Base-by-base conservation (phyloP, 805 yeast genomes). In the Blastobotrys attinorum region DNA sequence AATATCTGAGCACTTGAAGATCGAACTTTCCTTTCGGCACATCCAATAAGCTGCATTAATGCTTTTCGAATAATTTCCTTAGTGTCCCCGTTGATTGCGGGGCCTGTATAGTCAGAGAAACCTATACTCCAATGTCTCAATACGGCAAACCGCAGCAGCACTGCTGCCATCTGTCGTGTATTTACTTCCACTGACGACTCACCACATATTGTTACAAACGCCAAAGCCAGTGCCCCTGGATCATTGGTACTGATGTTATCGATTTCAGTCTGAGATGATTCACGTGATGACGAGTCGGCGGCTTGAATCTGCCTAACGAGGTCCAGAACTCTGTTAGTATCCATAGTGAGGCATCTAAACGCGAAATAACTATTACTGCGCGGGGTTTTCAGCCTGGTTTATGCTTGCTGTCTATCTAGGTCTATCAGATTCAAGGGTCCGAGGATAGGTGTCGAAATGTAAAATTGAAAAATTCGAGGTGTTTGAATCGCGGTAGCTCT, bases 61-160 rank as follows among this genome's bases (percentile, higher is more conserved):
- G 62, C 59, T 1, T 63, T 50, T 46, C 95, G 70, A 4, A 84
- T 67, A 8, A 45, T 45, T 0, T 51, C 56, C 54, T 87, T 87
- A 11, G 69, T 63, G 0, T 71, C 73, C 39, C 71, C 77, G 8
- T 64, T 57, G 10, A 86, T 60, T 0, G 85, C 78, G 0, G 80
- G 79, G 0, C 94, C 94, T 15, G 66, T 60, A 58, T 76, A 89
- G 13, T 85, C 79, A 43, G 75, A 79, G 60, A 88, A 87, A 0
- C 84, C 95, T 5, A 88, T 75, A 13, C 88, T 77, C 97, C 97
- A 89, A 54, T 74, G 77, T 52, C 70, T 65, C 0, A 88, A 83
- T 1, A 85, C 81, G 15, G 81, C 59, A 43, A 83, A 69, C 55
- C 83, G 81, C 51, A 85, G 59, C 48, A 83, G 79, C 27, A 86